phyloP scores from a whole-genome alignment of 805 yeast genomes.

The Kazachstania taianensis region DNA sequence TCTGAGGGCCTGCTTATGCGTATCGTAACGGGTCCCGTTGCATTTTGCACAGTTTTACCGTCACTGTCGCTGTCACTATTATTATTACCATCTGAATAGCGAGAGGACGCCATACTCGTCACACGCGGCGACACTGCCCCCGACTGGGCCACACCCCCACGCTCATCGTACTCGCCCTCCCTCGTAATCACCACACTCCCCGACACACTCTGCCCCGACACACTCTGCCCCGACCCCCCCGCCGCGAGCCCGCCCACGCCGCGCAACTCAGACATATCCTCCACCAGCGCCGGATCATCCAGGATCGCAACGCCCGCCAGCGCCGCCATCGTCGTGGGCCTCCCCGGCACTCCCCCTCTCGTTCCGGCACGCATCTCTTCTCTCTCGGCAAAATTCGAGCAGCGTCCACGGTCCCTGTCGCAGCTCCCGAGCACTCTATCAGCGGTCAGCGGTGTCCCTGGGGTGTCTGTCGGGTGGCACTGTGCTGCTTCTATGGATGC shows the following conservation, averaged over 20 bases:
- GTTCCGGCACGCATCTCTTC: neutral
- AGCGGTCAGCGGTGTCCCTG: no score
- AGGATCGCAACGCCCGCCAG: constrained; percentile 9
- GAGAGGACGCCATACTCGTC: constrained; percentile 10
- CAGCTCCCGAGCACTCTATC: no score
- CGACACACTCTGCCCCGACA: constrained; percentile 14
- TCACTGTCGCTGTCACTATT: constrained; percentile 1
- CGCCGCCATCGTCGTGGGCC: constrained; percentile 8
- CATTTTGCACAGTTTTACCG: neutral
- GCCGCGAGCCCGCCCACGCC: constrained; percentile 9
- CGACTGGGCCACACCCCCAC: neutral
- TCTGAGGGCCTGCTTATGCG: no score
- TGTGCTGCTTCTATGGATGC: no score
- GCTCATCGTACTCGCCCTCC: neutral
- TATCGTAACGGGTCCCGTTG: neutral
- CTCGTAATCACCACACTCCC: constrained; percentile 25
- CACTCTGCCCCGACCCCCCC: constrained; percentile 14
- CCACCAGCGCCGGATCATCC: constrained; percentile 25
- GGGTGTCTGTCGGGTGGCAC: no score
- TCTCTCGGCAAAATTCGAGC: no score
- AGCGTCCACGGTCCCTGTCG: neutral
- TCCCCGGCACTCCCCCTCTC: constrained; percentile 3
- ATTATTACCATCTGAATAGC: constrained; percentile 7
- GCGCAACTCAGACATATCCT: constrained; percentile 22
- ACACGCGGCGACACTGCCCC: no score